Conservation (phyloP, 192 early-diverging fungal genomes). For the Entomortierella lignicola region DNA sequence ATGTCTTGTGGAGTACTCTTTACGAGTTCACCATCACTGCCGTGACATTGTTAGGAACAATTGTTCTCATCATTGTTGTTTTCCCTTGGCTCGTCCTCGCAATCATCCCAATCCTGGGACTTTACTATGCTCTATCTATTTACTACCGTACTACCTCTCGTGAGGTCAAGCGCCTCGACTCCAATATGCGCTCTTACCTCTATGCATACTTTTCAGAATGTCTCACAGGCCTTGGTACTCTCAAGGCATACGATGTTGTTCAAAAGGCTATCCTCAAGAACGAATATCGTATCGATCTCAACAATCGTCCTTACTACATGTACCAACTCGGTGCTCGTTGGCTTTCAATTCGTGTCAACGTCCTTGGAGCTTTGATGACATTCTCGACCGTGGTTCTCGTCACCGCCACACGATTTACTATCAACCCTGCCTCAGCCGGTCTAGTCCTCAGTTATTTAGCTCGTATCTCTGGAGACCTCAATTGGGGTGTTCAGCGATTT, state of each 20-base stretch:
- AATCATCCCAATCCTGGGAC: constrained; percentile 70
- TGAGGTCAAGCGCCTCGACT: constrained; percentile 90
- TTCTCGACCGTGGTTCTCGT: constrained; percentile 82
- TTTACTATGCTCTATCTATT: constrained; percentile 79
- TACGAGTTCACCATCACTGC: constrained; percentile 48
- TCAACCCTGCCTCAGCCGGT: constrained; percentile 79
- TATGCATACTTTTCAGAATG: constrained; percentile 86
- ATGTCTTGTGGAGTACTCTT: constrained; percentile 59
- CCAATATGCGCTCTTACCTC: constrained; percentile 83
- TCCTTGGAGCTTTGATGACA: constrained; percentile 73
- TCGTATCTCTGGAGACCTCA: constrained; percentile 77
- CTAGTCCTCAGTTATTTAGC: constrained; percentile 76
- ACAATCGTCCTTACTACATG: constrained; percentile 84
- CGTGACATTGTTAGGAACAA: constrained; percentile 45
- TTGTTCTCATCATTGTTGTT: constrained; percentile 64
- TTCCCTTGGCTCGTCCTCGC: constrained; percentile 78
- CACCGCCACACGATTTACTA: constrained; percentile 70
- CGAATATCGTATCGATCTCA: constrained; percentile 77
- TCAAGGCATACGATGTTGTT: constrained; percentile 74
- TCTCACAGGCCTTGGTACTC: constrained; percentile 81
- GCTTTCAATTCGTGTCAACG: constrained; percentile 82
- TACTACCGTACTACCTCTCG: constrained; percentile 83
- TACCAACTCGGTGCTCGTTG: constrained; percentile 75
- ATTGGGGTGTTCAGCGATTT: constrained; percentile 71
- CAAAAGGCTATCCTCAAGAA: constrained; percentile 59